Base-by-base conservation (phyloP, 805 yeast genomes). In the Starmerella vaccinii region DNA sequence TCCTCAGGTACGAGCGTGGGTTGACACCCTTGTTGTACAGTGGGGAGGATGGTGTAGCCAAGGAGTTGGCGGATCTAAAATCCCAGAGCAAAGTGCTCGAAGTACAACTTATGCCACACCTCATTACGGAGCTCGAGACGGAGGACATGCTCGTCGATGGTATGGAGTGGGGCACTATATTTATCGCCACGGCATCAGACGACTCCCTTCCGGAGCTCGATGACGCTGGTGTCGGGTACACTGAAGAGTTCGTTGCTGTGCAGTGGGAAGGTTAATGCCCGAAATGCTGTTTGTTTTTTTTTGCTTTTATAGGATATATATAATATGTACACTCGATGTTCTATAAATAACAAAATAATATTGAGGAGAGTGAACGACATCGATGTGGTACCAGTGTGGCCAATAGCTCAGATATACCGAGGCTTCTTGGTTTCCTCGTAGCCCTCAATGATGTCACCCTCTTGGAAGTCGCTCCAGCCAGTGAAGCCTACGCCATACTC, bases 131-230 rank as follows among this genome's bases (percentile, higher is more conserved):
- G 60, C 71, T 92, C 41, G 97, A 90, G 63, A 61, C 65, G 15
- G 69, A 64, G 46, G 68, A 58, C 61, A 65, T 51, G 59, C 69
- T 84, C 2, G 59, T 75, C 39, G 78, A 78, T 32, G 97, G 97
- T 12, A 90, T 90, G 95, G 94, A 90, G 55, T 92, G 98, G 98
- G 97, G 97, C 1, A 84, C 97, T 0, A 84, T 92, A 27, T 69
- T 86, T 23, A 84, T 90, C 1, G 84, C 81, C 38, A 85, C 96
- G 0, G 88, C 85, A 58, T 66, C 68, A 7, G 81, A 78, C 56
- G 94, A 85, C 62, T 66, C 71, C 15, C 81, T 87, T 5, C 64
- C 68, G 2, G 54, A 64, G 23, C 66, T 78, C 41, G 88, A 83
- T 55, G 75, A 68, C 7, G 71, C 78, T 50, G 76, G 77, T 38